Percentiles rank a stretch among this genome's conserved stretches.
These are phyloP conservation scores for Kuraishia capsulata DNA, from an alignment of 805 yeast genomes.

Conservation along the genomic window DNA sequence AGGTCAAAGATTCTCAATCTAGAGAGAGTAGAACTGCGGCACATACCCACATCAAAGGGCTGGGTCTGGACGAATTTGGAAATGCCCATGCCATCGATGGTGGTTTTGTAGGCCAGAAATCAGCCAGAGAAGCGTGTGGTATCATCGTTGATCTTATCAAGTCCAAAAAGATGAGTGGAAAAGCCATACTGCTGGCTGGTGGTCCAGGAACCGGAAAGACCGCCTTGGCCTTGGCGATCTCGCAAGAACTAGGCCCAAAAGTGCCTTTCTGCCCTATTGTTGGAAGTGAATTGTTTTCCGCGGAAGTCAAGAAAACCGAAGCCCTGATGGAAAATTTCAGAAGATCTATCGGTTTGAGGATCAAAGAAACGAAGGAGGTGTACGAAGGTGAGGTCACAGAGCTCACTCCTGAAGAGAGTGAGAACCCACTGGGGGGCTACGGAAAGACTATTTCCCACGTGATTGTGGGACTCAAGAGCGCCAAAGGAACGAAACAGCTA, in stretches of 20 bases:
- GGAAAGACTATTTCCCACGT: conserved; percentile 95
- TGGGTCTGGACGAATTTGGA: conserved; percentile 89
- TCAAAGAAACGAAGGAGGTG: conserved; percentile 94
- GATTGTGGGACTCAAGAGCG: conserved; percentile 85
- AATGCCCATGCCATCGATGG: conserved; percentile 78
- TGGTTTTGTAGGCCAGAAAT: conserved; percentile 74
- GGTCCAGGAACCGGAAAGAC: conserved; percentile 99
- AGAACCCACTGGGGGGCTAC: conserved; percentile 94
- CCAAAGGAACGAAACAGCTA: conserved; percentile 82
- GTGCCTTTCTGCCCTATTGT: conserved; percentile 98
- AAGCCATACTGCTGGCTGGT: conserved; percentile 92
- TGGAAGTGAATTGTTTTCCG: conserved; percentile 87
- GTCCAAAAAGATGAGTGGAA: conserved; percentile 87
- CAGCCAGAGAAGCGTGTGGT: conserved; percentile 89
- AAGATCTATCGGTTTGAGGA: conserved; percentile 91
- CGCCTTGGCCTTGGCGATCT: conserved; percentile 90
- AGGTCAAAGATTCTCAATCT: conserved; percentile 8
- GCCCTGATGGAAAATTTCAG: conserved; percentile 94
- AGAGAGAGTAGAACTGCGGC: conserved; percentile 80
- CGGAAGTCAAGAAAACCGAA: conserved; percentile 96
- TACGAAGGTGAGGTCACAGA: conserved; percentile 98
- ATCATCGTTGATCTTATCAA: conserved; percentile 89
- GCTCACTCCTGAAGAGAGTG: conserved; percentile 90
- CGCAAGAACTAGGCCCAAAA: conserved; percentile 93
- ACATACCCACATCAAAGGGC: conserved; percentile 92